phyloP scores from a whole-genome alignment of 176 grass and related monocot species.

The Triticum urartu region DNA sequence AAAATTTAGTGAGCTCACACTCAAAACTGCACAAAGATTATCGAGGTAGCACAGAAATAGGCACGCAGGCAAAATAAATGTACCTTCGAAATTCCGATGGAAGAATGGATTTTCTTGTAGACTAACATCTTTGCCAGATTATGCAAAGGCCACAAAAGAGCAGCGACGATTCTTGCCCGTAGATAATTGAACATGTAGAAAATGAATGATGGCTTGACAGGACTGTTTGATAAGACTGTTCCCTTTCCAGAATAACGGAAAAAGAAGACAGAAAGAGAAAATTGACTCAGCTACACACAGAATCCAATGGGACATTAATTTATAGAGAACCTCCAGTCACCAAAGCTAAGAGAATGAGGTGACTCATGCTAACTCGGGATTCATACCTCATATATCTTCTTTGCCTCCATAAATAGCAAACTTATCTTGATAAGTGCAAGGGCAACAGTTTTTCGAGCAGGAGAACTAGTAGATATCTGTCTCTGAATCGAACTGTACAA shows the following conservation, averaged over 20 bases:
- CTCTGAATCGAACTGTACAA: slow-evolving; percentile 86
- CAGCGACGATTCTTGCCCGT: slow-evolving; percentile 56
- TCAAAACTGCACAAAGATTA: slow-evolving; percentile 8
- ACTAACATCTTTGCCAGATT: slow-evolving; percentile 69
- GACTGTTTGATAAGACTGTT: slow-evolving; percentile 58
- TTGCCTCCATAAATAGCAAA: slow-evolving; percentile 84
- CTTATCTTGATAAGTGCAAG: slow-evolving; percentile 79
- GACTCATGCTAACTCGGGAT: neutral
- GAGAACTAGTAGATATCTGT: slow-evolving; percentile 74
- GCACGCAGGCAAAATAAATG: neutral
- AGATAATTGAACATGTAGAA: slow-evolving; percentile 58
- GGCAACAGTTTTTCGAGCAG: slow-evolving; percentile 63
- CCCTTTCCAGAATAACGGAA: slow-evolving; percentile 56
- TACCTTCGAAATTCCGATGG: slow-evolving; percentile 95
- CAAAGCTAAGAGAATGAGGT: slow-evolving; percentile 6
- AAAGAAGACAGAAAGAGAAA: slow-evolving; percentile 5
- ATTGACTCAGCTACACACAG: slow-evolving; percentile 11
- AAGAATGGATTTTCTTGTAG: slow-evolving; percentile 85
- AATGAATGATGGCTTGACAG: slow-evolving; percentile 42
- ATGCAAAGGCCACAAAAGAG: slow-evolving; percentile 88
- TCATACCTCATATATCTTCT: slow-evolving; percentile 79
- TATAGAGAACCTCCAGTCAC: slow-evolving; percentile 13
- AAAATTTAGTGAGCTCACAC: slow-evolving; percentile 18
- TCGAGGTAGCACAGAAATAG: slow-evolving; percentile 12
- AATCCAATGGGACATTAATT: neutral